Evolutionary conservation across 768 basidiomycete genomes (phyloP).

Genomic region (Amanita pallidorosea): DNA sequence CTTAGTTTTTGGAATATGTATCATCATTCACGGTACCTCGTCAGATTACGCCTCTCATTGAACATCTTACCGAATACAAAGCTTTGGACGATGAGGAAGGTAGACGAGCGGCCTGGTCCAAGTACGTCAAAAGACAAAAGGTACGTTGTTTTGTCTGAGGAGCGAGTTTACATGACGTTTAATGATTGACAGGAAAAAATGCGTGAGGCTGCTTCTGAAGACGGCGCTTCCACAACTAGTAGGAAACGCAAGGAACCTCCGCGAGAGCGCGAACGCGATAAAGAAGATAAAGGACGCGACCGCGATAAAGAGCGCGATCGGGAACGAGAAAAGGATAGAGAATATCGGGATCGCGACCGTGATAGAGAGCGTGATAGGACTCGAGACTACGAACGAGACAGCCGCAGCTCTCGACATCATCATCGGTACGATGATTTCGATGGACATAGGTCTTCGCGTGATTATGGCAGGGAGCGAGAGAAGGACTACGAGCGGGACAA

Average conservation of each 20-base stretch:
- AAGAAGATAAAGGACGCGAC: slow-evolving; percentile 12
- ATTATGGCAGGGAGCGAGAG: slow-evolving; percentile 29
- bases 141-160: slow-evolving; percentile 23
- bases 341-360: slow-evolving; percentile 28
- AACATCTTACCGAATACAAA: slow-evolving; percentile 78
- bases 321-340: slow-evolving; percentile 22
- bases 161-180: neutral
- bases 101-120: slow-evolving; percentile 70
- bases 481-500: slow-evolving; percentile 29
- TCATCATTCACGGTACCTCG: neutral
- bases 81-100: slow-evolving; percentile 85
- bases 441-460: slow-evolving; percentile 27
- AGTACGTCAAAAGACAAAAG: slow-evolving; percentile 87
- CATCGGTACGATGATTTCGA: slow-evolving; percentile 42
- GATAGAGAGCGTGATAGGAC: slow-evolving; percentile 29
- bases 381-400: slow-evolving; percentile 22
- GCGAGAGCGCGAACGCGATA: slow-evolving; percentile 37
- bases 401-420: slow-evolving; percentile 33
- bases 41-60: slow-evolving; percentile 65
- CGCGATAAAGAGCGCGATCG: slow-evolving; percentile 25
- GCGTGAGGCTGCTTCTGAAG: slow-evolving; percentile 68
- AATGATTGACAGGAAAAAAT: slow-evolving; percentile 52
- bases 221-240: slow-evolving; percentile 75
- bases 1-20: neutral
- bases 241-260: slow-evolving; percentile 70